Evolutionary conservation across 1,284 basidiomycete species (phyloP), one percentile per base, ranked within the genome.

Genomic region (Ceratobasidium papillatum): DNA sequence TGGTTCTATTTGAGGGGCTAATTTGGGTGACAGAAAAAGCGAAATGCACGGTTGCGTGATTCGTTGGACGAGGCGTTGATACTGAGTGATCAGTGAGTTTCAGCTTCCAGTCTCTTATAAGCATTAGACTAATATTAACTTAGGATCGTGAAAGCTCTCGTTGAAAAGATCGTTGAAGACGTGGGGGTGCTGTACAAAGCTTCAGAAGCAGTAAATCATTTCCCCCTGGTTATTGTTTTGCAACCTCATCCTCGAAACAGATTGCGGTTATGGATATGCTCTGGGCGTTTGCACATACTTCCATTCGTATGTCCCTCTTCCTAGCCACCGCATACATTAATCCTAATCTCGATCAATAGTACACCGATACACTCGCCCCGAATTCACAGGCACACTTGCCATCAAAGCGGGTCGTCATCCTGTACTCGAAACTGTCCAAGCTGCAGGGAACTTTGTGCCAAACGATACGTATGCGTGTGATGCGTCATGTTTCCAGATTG

Each of bases 391-490:
- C 0, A 94, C 92, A 0, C 83, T 97, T 4, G 94, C 94, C 17
- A 91, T 97, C 80, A 95, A 94, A 80, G 87, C 89, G 0, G 94
- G 95, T 1, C 87, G 92, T 8, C 95, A 96, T 81, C 94, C 95
- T 0, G 88, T 98, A 7, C 86, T 98, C 14, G 95, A 97, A 80
- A 88, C 84, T 1, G 85, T 92, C 1, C 89, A 92, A 74, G 84
- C 88, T 1, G 85, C 88, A 0, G 92, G 91, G 3, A 87, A 87
- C 0, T 86, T 95, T 36, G 88, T 95, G 0, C 87, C 91, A 2
- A 98, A 97, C 79, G 95, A 98, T 80, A 89, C 94, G 0, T 97
- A 92, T 80, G 93, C 91, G 74, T 90, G 90, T 76, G 90, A 93
- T 64, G 86, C 91, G 0, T 91, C 93, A 0, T 88, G 88, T 3